These are phyloP conservation scores for Xylaria sp. DNA, from an alignment of 2,329 filamentous ascomycete species.

Conservation along the genomic window DNA sequence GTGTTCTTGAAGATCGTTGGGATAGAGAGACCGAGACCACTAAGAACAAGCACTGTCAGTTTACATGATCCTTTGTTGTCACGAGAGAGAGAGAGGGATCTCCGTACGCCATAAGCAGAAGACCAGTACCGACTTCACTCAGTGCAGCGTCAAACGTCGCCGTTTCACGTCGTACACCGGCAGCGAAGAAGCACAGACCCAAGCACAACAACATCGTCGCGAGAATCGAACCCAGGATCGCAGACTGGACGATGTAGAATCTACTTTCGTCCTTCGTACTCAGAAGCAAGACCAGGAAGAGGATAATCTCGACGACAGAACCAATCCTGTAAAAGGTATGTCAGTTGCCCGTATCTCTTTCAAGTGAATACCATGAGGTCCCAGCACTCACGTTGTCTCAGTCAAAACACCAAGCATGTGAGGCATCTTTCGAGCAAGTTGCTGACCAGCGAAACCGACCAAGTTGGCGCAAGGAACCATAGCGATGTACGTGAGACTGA, in stretches of 20 bases:
- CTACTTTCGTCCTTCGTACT: constrained; percentile 35
- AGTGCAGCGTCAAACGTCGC: constrained; percentile 69
- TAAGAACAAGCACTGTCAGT: constrained; percentile 23
- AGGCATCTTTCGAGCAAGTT: constrained; percentile 68
- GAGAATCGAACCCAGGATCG: constrained; percentile 76
- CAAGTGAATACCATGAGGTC: not conserved
- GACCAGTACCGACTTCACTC: constrained; percentile 70
- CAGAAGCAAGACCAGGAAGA: constrained; percentile 70
- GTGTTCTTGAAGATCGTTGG: constrained; percentile 53
- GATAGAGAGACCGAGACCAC: constrained; percentile 46
- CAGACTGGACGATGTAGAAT: constrained; percentile 73
- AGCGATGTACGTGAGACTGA: constrained; percentile 66
- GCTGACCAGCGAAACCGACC: constrained; percentile 68
- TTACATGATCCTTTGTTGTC: not conserved
- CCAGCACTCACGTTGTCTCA: constrained; percentile 47
- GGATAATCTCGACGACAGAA: constrained; percentile 72
- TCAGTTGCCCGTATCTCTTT: constrained; percentile 13
- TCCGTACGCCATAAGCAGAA: constrained; percentile 70
- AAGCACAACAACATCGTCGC: constrained; percentile 77
- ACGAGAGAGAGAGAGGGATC: constrained; percentile 28
- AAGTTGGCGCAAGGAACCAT: constrained; percentile 74
- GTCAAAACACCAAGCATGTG: constrained; percentile 62
- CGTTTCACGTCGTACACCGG: constrained; percentile 62
- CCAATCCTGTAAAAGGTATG: constrained; percentile 45
- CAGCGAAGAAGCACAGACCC: constrained; percentile 73